A percentile compares a stretch with the other conserved stretches of the same genome.
These are phyloP conservation scores for Cutaneotrichosporon daszewskae DNA, from an alignment of 1,284 basidiomycete species.

Conservation along the genomic window DNA sequence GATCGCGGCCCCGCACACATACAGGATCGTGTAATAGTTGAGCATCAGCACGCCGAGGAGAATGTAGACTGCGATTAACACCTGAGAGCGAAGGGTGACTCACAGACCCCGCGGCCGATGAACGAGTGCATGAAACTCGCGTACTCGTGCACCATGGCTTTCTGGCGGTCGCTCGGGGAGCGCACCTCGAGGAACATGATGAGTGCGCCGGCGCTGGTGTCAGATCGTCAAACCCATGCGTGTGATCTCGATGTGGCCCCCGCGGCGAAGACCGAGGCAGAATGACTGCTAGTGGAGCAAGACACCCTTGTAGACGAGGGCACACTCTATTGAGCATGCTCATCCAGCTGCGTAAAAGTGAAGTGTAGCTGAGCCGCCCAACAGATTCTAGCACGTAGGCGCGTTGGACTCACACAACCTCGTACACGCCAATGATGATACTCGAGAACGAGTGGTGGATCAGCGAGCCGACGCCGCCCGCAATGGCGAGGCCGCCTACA, in stretches of 20 bases:
- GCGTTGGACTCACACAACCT: slow-evolving; percentile 39
- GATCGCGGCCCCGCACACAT: slow-evolving; percentile 42
- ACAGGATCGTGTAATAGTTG: slow-evolving; percentile 46
- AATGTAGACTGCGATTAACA: slow-evolving; percentile 39
- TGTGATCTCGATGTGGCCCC: too few relatives aligned
- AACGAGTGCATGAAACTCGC: slow-evolving; percentile 49
- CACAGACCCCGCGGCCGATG: slow-evolving; percentile 47
- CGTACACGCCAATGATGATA: slow-evolving; percentile 44
- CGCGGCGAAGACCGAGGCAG: too few relatives aligned
- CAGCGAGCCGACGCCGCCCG: slow-evolving; percentile 42
- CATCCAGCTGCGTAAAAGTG: too few relatives aligned
- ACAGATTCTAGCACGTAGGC: too few relatives aligned
- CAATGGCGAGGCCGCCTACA: slow-evolving; percentile 44
- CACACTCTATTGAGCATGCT: too few relatives aligned
- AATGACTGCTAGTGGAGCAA: too few relatives aligned
- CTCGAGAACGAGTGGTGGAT: slow-evolving; percentile 44
- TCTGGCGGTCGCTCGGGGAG: slow-evolving; percentile 41
- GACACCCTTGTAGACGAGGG: too few relatives aligned
- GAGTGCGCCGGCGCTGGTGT: slow-evolving; percentile 32
- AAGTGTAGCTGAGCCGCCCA: too few relatives aligned
- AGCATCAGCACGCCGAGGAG: slow-evolving; percentile 46
- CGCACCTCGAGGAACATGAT: slow-evolving; percentile 43
- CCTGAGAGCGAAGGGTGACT: slow-evolving; percentile 17
- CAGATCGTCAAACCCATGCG: background rate
- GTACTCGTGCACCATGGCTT: slow-evolving; percentile 42